phyloP scores from a whole-genome alignment of 805 yeast species.

The Kuraishia capsulata region DNA sequence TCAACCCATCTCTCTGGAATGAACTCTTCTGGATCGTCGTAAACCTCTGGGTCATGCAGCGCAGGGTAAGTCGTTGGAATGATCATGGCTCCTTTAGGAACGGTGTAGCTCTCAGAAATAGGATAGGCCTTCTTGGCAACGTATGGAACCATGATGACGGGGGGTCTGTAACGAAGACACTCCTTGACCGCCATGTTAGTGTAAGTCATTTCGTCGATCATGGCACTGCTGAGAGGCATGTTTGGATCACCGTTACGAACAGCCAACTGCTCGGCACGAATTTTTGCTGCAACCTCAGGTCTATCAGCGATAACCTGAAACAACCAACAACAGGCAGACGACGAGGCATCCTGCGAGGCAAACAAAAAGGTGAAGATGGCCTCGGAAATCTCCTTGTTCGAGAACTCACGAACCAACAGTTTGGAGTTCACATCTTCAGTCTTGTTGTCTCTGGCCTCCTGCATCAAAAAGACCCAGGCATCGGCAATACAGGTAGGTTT shows the following conservation, averaged over 20 bases:
- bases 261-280: conserved; percentile 84
- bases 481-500: conserved; percentile 86
- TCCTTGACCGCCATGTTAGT: conserved; percentile 90
- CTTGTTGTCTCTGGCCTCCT: conserved; percentile 48
- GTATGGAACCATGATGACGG: conserved; percentile 97
- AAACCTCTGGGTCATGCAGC: conserved; percentile 94
- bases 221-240: conserved; percentile 51
- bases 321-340: conserved; percentile 96
- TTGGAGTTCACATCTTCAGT: conserved; percentile 43
- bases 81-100: conserved; percentile 96
- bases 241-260: conserved; percentile 74
- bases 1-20: conserved; percentile 93
- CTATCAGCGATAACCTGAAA: conserved; percentile 95
- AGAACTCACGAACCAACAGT: conserved; percentile 67
- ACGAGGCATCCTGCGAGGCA: conserved; percentile 97
- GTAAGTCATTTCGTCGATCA: conserved; percentile 81
- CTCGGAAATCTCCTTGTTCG: conserved; percentile 89
- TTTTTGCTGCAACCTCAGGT: conserved; percentile 79
- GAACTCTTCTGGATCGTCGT: conserved; percentile 88
- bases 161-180: conserved; percentile 90
- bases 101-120: conserved; percentile 72
- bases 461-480: conserved; percentile 87
- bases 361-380: conserved; percentile 93
- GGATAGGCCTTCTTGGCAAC: conserved; percentile 84
- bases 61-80: conserved; percentile 95